phyloP scores from a whole-genome alignment of 371 early-diverging fungal species.

The Cokeromyces recurvatus region DNA sequence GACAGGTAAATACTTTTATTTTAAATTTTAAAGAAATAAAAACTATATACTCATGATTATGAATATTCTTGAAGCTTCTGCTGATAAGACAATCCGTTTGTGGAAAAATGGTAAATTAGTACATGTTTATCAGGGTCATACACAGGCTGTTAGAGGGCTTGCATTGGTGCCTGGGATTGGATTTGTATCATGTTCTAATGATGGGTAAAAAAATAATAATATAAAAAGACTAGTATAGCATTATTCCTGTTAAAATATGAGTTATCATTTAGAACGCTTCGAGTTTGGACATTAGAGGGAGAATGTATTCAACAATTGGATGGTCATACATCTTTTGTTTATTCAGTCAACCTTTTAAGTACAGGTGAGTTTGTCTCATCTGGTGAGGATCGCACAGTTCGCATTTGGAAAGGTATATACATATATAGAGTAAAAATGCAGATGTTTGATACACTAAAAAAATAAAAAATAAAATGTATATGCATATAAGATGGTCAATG shows the following conservation, averaged over 20 bases:
- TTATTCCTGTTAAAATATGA: not conserved
- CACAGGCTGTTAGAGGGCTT: constrained; percentile 87
- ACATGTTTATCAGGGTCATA: constrained; percentile 81
- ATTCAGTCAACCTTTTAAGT: constrained; percentile 66
- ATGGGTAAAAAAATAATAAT: constrained; percentile 53
- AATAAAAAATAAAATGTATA: not conserved
- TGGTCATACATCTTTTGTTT: constrained; percentile 94
- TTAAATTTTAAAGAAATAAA: too few relatives aligned
- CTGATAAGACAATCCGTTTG: constrained; percentile 87
- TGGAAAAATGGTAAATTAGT: constrained; percentile 76
- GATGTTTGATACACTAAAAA: not conserved
- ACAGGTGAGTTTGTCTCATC: constrained; percentile 82
- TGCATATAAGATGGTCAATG: constrained; percentile 42
- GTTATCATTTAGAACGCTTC: constrained; percentile 53
- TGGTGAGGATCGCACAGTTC: constrained; percentile 91
- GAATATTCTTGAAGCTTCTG: constrained; percentile 88
- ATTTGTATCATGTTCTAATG: constrained; percentile 89
- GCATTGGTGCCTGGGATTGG: constrained; percentile 57
- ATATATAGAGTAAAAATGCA: not conserved
- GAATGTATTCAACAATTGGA: constrained; percentile 70
- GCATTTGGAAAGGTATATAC: constrained; percentile 87
- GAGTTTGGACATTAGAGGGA: constrained; percentile 78
- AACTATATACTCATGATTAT: too few relatives aligned
- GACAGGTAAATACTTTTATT: constrained; percentile 75
- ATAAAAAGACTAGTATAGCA: not conserved